Base-by-base conservation (phyloP, 179 eudicot species). In the Camellia oleifera region DNA sequence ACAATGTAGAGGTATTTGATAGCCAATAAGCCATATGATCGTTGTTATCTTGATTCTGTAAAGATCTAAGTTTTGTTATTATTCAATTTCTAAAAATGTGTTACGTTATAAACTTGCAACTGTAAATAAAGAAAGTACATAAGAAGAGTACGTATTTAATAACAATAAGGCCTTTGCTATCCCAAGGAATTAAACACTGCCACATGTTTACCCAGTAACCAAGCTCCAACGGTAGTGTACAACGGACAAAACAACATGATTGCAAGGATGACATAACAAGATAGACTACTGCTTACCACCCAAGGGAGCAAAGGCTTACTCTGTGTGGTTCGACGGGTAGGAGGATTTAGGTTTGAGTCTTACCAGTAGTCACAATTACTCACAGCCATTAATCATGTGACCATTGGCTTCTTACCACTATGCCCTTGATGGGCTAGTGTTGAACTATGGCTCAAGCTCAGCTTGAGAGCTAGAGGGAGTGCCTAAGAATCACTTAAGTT, bases 21-120 rank as follows among this genome's bases (percentile, higher is more conserved):
- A 92, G 82, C 97, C 94, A 92, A 75, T 92, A 92, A 20, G 91
- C 91, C 97, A 92, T 89, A 69, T 85, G 92, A 74, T 89, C 89
- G 82, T 87, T 88, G 77, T 87, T 86, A 52, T 92, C 97, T 85
- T 92, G 92, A 87, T 88, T 83, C 97, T 92, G 88, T 80, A 82
- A 71, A 63, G 58, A 54, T 11, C 13, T 54, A 54, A 54, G 58
- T 3, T 54, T 54, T 54, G 58, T 54, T 54, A 54, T 54, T 11
- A 7, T 54, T 54, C 58, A 54, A 54, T 54, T 54, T 54, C 13
- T 54, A 11, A 6, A 54, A 54, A 54, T 54, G 11, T 13, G 32
- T 12, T 13, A 54, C 58, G 17, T n/a, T 61, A 20, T 4, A 15
- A 15, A 15, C 7, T 4, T n/a, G 2, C 65, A 61, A 67, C 12